A percentile compares a stretch with the other conserved stretches of the same genome.
Conservation (phyloP, 331 rosid genomes). For the Ulmus americana region DNA sequence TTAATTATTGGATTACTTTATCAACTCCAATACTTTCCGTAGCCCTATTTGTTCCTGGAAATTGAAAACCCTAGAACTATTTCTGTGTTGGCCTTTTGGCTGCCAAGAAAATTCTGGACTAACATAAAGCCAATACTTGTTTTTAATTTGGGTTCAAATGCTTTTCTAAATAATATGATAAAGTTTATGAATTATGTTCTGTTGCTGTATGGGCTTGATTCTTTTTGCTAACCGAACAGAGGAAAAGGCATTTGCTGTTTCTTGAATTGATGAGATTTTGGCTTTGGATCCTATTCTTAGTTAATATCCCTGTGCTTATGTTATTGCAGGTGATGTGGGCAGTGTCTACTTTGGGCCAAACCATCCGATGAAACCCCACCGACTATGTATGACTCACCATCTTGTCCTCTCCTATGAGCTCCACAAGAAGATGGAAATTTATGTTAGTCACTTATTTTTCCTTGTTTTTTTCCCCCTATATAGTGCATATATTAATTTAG, state of each 20-base stretch:
- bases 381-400: slow-evolving; percentile 96
- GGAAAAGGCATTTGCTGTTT: not conserved
- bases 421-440: slow-evolving; percentile 93
- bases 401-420: slow-evolving; percentile 95
- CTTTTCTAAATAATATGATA: not conserved
- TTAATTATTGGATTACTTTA: too few species aligned
- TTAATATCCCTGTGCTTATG: not conserved
- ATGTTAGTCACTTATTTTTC: slow-evolving; percentile 49
- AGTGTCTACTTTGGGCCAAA: slow-evolving; percentile 95
- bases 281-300: not conserved
- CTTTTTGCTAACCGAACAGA: not conserved
- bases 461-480: not conserved
- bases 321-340: slow-evolving; percentile 84
- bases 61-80: not conserved
- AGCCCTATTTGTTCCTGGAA: not conserved
- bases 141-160: not conserved
- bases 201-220: not conserved
- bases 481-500: not conserved
- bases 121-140: not conserved
- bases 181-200: not conserved
- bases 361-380: slow-evolving; percentile 99
- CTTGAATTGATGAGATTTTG: not conserved
- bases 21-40: too few species aligned
- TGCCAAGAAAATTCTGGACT: slow-evolving; percentile 1
- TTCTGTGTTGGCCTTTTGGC: not conserved